Evolutionary conservation across 1,284 basidiomycete genomes (phyloP).

Genomic region (Boletus subluridellus): DNA sequence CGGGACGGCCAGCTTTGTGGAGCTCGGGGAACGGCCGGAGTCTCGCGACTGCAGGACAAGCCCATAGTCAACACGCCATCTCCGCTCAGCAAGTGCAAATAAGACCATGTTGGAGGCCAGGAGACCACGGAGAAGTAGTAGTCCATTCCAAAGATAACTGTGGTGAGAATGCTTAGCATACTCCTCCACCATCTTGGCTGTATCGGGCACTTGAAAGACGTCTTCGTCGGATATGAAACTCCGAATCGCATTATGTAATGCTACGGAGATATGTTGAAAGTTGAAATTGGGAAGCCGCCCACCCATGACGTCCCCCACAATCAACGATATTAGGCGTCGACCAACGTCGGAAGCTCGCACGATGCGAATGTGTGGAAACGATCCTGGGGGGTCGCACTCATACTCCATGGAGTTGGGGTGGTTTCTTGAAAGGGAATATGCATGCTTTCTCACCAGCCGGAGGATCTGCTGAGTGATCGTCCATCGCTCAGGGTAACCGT

Average conservation of each 20-base stretch:
- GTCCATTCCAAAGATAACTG: constrained; percentile 26
- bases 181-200: constrained; percentile 11
- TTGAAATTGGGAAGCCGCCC: constrained; percentile 19
- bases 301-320: constrained; percentile 27
- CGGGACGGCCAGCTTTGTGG: constrained; percentile 39
- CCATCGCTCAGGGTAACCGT: constrained; percentile 42
- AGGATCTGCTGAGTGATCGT: constrained; percentile 40
- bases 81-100: constrained; percentile 38
- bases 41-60: constrained; percentile 18
- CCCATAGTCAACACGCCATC: constrained; percentile 51
- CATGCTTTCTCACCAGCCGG: constrained; percentile 14
- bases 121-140: constrained; percentile 45
- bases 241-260: constrained; percentile 13
- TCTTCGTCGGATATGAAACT: constrained; percentile 23
- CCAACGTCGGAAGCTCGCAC: constrained; percentile 18
- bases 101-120: constrained; percentile 40
- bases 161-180: background rate
- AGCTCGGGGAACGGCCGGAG: constrained; percentile 16
- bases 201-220: constrained; percentile 15
- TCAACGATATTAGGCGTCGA: constrained; percentile 14
- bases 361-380: constrained; percentile 35
- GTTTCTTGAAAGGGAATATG: background rate
- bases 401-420: constrained; percentile 12
- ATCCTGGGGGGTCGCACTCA: background rate
- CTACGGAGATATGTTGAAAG: constrained; percentile 14